Base-by-base conservation (phyloP, 345 rosid genomes). In the Passiflora organensis region DNA sequence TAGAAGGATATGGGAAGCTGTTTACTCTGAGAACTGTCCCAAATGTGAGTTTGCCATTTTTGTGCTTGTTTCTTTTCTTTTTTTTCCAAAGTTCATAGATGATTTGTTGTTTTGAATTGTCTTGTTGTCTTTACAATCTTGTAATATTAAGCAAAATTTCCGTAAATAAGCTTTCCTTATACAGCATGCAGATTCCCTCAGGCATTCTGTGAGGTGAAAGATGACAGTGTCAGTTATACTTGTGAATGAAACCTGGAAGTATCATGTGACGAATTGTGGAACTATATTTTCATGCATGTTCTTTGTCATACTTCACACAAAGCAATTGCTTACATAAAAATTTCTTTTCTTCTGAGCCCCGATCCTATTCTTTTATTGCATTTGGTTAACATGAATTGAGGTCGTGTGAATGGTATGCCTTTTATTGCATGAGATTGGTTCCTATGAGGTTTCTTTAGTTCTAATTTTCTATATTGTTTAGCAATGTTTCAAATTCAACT, bases 1-100 rank as follows among this genome's bases (percentile, higher is more conserved):
- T 67, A 72, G 94, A 78, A 82, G 97, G 77, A 87, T 90, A 76
- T 90, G 97, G 97, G 97, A 90, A 70, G 94, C 97, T 51, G 57
- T 87, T 51, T 90, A 90, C 70, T 76, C 85, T 13, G 97, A 87
- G 59, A 90, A 90, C 62, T 90, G 97, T 71, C 95, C 91, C 58
- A 84, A 83, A 79, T 80, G 97, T 87, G 61, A 78, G 74, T 67
- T 62, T 39, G 53, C 21, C 12, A 23, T 36, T 41, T n/a, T n/a
- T n/a, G n/a, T n/a, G n/a, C n/a, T n/a, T n/a, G n/a, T n/a, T n/a
- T n/a, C n/a, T n/a, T n/a, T n/a, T n/a, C n/a, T 2, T 28, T 28
- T 55, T 11, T 20, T 45, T 24, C 17, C 17, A 11, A 34, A 13
- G n/a, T 28, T 1, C 10, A 1, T 45, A n/a, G 49, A 53, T 43